Percentiles rank a stretch among this genome's conserved stretches.
These are phyloP conservation scores for Pyrus bretschneideri DNA, from an alignment of 306 rosid genomes.

Conservation along the genomic window DNA sequence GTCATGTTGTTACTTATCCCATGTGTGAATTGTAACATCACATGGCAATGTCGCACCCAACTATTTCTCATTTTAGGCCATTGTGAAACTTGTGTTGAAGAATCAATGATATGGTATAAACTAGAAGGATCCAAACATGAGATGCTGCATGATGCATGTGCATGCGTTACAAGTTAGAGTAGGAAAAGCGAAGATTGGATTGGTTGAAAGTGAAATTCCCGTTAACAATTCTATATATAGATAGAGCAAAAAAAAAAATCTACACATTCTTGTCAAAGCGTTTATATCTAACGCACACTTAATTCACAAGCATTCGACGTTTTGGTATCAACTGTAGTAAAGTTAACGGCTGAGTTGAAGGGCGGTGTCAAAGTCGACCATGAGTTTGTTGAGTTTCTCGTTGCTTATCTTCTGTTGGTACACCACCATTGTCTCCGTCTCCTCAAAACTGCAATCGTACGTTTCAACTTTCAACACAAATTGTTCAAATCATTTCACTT, in stretches of 20 bases:
- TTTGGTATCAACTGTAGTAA: background rate
- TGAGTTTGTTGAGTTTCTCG: conserved; percentile 22
- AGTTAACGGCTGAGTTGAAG: background rate
- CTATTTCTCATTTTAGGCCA: background rate
- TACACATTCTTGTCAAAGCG: background rate
- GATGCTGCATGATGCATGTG: background rate
- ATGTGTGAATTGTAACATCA: background rate
- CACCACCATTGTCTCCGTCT: background rate
- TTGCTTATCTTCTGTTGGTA: conserved; percentile 24
- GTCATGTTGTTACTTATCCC: too few relatives aligned
- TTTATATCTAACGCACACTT: too few relatives aligned
- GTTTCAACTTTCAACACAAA: background rate
- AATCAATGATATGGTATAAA: background rate
- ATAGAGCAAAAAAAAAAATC: background rate
- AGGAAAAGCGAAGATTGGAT: background rate
- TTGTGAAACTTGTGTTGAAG: background rate
- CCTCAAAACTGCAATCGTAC: background rate
- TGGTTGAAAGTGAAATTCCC: background rate
- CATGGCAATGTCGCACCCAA: background rate
- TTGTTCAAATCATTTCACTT: background rate
- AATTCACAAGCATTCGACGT: background rate
- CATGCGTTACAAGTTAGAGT: background rate
- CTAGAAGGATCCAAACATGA: background rate
- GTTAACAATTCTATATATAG: too few relatives aligned
- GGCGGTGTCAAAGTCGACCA: conserved; percentile 3